phyloP scores from a whole-genome alignment of 2,329 filamentous ascomycete genomes.

The Talaromyces sp. region DNA sequence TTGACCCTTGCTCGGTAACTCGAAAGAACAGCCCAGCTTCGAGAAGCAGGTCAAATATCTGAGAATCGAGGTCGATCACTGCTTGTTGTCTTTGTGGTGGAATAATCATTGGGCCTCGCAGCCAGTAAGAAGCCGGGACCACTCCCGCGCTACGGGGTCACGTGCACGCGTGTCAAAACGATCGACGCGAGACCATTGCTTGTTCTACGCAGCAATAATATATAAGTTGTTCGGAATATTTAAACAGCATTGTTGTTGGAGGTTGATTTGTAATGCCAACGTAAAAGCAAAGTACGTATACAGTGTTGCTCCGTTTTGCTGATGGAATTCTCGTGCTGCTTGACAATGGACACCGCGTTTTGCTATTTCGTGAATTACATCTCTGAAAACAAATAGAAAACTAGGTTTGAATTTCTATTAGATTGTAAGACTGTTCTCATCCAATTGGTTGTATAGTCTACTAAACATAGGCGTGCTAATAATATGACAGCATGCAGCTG shows the following conservation, averaged over 20 bases:
- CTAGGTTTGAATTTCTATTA: too few species aligned
- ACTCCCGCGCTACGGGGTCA: background rate
- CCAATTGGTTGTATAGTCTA: too few species aligned
- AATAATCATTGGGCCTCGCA: background rate
- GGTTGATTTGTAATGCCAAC: background rate
- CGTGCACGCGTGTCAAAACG: background rate
- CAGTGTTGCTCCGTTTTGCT: too few species aligned
- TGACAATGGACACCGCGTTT: too few species aligned
- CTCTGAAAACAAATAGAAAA: too few species aligned
- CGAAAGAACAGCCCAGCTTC: background rate
- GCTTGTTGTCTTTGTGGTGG: background rate
- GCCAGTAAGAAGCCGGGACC: background rate
- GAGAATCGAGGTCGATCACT: background rate
- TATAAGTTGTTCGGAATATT: background rate
- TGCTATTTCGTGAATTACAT: too few species aligned
- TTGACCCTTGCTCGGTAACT: background rate
- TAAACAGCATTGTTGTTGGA: background rate
- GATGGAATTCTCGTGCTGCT: too few species aligned
- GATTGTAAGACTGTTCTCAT: too few species aligned
- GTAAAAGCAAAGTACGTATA: background rate
- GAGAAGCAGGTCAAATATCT: background rate
- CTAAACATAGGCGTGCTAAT: background rate
- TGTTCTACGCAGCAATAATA: background rate
- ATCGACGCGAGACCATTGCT: background rate
- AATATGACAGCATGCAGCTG: background rate